Evolutionary conservation across 148 eudicot genomes (phyloP).

Genomic region (Fagopyrum esculentum): DNA sequence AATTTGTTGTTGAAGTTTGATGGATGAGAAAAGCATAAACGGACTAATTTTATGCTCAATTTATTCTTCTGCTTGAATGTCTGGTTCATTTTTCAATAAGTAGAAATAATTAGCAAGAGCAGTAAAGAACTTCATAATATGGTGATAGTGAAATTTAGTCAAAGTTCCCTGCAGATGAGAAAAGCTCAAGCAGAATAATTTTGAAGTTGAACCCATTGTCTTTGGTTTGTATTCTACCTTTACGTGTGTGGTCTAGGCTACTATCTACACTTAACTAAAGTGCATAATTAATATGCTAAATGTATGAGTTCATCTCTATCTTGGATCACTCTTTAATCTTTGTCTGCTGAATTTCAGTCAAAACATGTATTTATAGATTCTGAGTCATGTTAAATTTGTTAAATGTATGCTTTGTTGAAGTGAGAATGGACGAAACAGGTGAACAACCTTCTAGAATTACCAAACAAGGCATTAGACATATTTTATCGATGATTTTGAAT

Average conservation of each 20-base stretch:
- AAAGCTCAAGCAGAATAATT: neutral
- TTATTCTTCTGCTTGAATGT: neutral
- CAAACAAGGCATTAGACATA: neutral
- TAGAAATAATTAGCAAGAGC: neutral
- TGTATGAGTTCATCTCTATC: neutral
- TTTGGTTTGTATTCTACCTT: neutral
- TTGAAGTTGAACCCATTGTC: no score
- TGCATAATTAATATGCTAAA: neutral
- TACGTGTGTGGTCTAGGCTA: neutral
- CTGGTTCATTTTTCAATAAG: neutral
- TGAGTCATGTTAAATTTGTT: constrained; percentile 1
- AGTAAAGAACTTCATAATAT: neutral
- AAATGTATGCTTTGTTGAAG: neutral
- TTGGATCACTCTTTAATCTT: neutral
- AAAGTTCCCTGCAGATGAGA: neutral
- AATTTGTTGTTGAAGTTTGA: neutral
- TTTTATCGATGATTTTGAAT: constrained; percentile 3
- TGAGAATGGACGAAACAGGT: neutral
- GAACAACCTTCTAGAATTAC: neutral
- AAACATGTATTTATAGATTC: neutral
- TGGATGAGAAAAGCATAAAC: no score
- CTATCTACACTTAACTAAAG: neutral
- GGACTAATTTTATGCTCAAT: neutral
- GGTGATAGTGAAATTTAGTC: neutral
- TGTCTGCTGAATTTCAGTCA: neutral